These are phyloP conservation scores for Talaromyces sp. DNA, from an alignment of 2,329 filamentous ascomycete genomes.

Conservation along the genomic window DNA sequence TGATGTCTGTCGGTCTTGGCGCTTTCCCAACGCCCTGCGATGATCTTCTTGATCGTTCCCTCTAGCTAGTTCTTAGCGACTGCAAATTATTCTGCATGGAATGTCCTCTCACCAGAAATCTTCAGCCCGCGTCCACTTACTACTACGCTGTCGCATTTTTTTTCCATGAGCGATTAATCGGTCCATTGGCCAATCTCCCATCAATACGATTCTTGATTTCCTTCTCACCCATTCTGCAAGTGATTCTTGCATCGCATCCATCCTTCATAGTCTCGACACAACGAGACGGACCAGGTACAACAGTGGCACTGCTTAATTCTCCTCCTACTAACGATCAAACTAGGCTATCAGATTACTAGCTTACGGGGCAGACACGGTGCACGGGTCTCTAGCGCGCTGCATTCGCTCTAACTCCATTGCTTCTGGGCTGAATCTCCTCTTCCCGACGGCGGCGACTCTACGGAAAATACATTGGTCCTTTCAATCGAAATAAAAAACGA, in stretches of 20 bases:
- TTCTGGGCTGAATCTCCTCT: slow-evolving; percentile 20
- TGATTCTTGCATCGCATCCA: not conserved
- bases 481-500: too few species aligned
- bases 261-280: not conserved
- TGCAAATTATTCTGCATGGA: slow-evolving; percentile 1
- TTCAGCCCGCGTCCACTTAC: not conserved
- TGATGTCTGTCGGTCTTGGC: not conserved
- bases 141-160: not conserved
- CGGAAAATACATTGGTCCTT: slow-evolving; percentile 6
- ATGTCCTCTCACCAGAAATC: not conserved
- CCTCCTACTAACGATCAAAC: too few species aligned
- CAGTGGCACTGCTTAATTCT: not conserved
- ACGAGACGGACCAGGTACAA: not conserved
- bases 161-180: slow-evolving; percentile 1
- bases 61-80: not conserved
- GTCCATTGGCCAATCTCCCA: not conserved
- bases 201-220: not conserved
- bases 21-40: not conserved
- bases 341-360: not conserved
- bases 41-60: not conserved
- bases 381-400: slow-evolving; percentile 17
- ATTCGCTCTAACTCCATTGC: slow-evolving; percentile 18
- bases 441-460: slow-evolving; percentile 15
- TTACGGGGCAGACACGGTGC: slow-evolving; percentile 9
- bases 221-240: not conserved